These are phyloP conservation scores for Ascochyta viciae-villosae DNA, from an alignment of 2,329 filamentous ascomycete species.

Conservation along the genomic window DNA sequence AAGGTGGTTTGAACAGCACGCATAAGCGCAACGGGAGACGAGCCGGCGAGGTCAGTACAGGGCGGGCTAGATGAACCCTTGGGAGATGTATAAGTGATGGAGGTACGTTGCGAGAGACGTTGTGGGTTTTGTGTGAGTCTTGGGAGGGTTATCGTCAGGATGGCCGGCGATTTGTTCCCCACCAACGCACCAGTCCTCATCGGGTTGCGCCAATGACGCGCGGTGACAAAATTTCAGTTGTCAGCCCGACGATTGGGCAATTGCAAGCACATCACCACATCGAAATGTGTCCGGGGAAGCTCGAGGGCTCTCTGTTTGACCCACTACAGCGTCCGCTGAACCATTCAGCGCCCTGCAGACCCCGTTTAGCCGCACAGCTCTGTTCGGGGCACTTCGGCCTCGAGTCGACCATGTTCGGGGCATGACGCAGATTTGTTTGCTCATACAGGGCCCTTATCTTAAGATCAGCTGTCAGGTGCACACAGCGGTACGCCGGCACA, in stretches of 20 bases:
- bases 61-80: conserved; percentile 35
- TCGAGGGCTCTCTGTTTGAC: conserved; percentile 10
- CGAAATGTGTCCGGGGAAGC: conserved; percentile 14
- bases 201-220: conserved; percentile 22
- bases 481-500: not conserved
- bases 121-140: conserved; percentile 26
- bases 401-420: conserved; percentile 1
- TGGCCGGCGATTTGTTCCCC: conserved; percentile 16
- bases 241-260: conserved; percentile 25
- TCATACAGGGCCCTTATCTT: conserved; percentile 15
- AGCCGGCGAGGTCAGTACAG: conserved; percentile 35
- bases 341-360: conserved; percentile 16
- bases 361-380: conserved; percentile 5
- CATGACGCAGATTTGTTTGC: conserved; percentile 17
- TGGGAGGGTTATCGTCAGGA: conserved; percentile 21
- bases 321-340: conserved; percentile 15
- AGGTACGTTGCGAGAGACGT: conserved; percentile 7
- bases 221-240: conserved; percentile 22
- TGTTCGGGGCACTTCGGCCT: conserved; percentile 16
- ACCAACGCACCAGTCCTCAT: conserved; percentile 2
- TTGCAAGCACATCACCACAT: conserved; percentile 9
- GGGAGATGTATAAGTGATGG: conserved; percentile 20
- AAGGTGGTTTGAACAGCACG: conserved; percentile 60
- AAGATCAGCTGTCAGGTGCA: conserved; percentile 7
- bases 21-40: conserved; percentile 51